Base-by-base conservation (phyloP, 768 basidiomycete genomes). In the Termitomyces sp. region DNA sequence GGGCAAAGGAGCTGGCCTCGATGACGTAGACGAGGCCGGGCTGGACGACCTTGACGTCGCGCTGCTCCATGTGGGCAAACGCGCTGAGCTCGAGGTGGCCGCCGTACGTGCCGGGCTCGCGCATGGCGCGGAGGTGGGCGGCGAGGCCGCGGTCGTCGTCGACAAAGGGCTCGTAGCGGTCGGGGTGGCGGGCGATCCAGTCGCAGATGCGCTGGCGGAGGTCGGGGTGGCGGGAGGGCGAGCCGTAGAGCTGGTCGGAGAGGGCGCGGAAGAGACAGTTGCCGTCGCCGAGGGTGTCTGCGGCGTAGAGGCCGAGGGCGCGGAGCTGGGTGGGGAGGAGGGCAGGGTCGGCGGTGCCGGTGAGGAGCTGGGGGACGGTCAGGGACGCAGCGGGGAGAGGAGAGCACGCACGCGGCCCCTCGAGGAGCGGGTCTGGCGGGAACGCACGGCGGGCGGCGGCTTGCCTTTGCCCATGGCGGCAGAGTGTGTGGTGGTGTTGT, bases 31-130 rank as follows among this genome's bases (percentile, higher is more conserved):
- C 89, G 34, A 97, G 79, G 2, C 90, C 92, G 0, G 94, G 94
- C 67, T 96, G 94, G 53, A 95, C 83, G 57, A 97, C 92, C 75
- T 96, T 96, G 70, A 97, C 88, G 65, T 92, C 82, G 31, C 87
- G 79, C 55, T 77, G 75, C 50, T 80, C 80, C 75, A 92, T 82
- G 64, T 94, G 90, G 4, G 94, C 87, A 69, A 94, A 96, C 0
- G 92, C 92, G 18, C 88, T 90, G n/a, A 97, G 78, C 70, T 97
- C 94, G 65, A 97, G 83, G 71, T 97, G 92, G 1, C 93, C 93
- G 42, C 94, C 94, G 60, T 95, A 74, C 82, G 52, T 60, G 87
- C 89, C 89, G 65, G 83, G 84, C 73, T 88, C 82, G 46, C 88
- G 73, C 93, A 95, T 94, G 61, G 84, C 86, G 44, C 76, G 68